These are phyloP conservation scores for Podospora sp. DNA, from an alignment of 495 filamentous ascomycete genomes.

Conservation along the genomic window DNA sequence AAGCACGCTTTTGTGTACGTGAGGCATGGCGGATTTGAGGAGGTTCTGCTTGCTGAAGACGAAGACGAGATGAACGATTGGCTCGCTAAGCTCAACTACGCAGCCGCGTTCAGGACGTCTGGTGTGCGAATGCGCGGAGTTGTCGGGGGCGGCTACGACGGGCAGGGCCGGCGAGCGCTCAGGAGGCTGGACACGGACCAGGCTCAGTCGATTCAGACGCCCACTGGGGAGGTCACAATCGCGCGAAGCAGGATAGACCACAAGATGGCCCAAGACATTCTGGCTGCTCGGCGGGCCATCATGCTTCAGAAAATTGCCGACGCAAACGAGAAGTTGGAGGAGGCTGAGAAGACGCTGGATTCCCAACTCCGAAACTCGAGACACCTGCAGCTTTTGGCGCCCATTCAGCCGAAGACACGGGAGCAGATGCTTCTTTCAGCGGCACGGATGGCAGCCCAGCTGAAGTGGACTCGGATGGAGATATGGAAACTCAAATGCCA, in stretches of 20 bases:
- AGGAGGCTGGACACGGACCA: constrained; percentile 63
- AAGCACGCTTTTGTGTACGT: constrained; percentile 94
- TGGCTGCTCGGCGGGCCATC: constrained; percentile 75
- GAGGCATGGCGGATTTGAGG: constrained; percentile 84
- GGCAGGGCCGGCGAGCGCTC: constrained; percentile 72
- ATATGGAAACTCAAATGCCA: constrained; percentile 93
- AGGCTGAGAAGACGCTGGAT: constrained; percentile 76
- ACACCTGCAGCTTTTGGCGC: constrained; percentile 85
- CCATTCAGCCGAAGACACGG: constrained; percentile 81
- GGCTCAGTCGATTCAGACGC: constrained; percentile 63
- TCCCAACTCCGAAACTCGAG: constrained; percentile 85
- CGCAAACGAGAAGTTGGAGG: constrained; percentile 75
- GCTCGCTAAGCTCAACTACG: constrained; percentile 95
- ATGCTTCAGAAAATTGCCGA: constrained; percentile 83
- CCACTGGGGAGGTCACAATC: constrained; percentile 70
- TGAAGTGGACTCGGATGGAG: constrained; percentile 91
- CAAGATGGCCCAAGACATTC: constrained; percentile 80
- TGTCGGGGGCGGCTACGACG: constrained; percentile 82
- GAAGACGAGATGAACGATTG: constrained; percentile 96
- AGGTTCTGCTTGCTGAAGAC: constrained; percentile 85
- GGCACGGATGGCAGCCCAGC: constrained; percentile 79
- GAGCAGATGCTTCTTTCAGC: constrained; percentile 85
- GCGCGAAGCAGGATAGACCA: constrained; percentile 70
- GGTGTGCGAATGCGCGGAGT: constrained; percentile 90
- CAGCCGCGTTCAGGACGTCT: constrained; percentile 86